Percentiles rank a stretch among this genome's conserved stretches.
Conservation (phyloP, 345 rosid genomes). For the Angophora floribunda region DNA sequence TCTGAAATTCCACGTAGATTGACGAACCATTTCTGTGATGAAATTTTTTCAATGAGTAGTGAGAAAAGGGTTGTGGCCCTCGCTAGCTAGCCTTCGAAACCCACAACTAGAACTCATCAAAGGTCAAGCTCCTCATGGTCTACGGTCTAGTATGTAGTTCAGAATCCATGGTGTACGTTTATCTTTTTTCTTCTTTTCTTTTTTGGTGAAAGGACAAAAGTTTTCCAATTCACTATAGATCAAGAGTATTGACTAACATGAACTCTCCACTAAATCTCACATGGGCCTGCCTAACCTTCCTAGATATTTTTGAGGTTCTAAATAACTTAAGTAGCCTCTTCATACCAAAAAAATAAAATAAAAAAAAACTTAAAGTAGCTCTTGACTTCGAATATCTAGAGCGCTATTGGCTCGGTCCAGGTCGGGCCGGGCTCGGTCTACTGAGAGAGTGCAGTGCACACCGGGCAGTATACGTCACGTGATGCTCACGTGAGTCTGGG, state of each 20-base stretch:
- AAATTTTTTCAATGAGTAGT: too few species aligned
- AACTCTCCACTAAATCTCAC: neutral
- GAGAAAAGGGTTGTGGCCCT: neutral
- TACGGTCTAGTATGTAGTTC: rapidly evolving
- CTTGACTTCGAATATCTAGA: neutral
- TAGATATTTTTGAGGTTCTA: neutral
- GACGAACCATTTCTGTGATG: neutral
- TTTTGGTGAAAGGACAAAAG: neutral
- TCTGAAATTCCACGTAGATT: neutral
- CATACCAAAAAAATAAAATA: too few species aligned
- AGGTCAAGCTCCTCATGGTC: neutral
- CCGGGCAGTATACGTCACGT: neutral
- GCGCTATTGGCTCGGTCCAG: neutral
- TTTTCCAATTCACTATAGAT: neutral
- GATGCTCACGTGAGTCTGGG: conserved; percentile 2
- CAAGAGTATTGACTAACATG: neutral
- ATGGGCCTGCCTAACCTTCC: neutral
- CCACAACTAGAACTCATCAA: neutral
- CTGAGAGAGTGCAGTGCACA: neutral
- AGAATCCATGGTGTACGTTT: neutral
- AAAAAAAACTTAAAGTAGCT: neutral
- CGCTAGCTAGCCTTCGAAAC: rapidly evolving
- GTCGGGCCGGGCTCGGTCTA: neutral
- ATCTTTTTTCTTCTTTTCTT: neutral
- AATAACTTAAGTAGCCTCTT: neutral